Evolutionary conservation across 1,284 basidiomycete genomes (phyloP).

Genomic region (Trametes versicolor): DNA sequence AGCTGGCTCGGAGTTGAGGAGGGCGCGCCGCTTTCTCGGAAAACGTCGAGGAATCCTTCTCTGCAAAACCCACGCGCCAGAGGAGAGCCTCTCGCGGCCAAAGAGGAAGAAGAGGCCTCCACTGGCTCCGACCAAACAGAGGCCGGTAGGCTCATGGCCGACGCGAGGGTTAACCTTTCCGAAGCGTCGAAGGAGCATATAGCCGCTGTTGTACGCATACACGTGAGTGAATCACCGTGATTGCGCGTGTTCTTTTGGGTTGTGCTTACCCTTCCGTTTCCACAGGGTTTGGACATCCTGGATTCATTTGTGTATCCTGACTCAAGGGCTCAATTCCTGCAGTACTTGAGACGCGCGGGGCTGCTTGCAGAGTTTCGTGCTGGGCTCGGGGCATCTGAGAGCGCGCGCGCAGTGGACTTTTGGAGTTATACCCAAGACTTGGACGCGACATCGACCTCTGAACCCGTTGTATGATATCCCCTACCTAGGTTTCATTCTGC

Average conservation of each 20-base stretch:
- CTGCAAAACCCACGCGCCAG: slow-evolving; percentile 33
- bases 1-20: slow-evolving; percentile 56
- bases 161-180: slow-evolving; percentile 25
- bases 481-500: neutral
- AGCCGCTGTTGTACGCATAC: slow-evolving; percentile 57
- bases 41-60: slow-evolving; percentile 31
- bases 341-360: slow-evolving; percentile 57
- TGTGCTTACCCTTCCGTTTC: slow-evolving; percentile 18
- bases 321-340: slow-evolving; percentile 69
- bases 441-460: neutral
- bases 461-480: neutral
- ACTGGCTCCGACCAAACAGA: slow-evolving; percentile 20
- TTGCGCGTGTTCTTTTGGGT: neutral
- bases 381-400: slow-evolving; percentile 39
- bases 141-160: slow-evolving; percentile 37
- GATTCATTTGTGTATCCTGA: slow-evolving; percentile 74
- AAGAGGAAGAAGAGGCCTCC: neutral
- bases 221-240: slow-evolving; percentile 57
- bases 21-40: slow-evolving; percentile 1
- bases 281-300: slow-evolving; percentile 64
- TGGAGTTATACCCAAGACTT: slow-evolving; percentile 44
- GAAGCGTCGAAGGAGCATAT: slow-evolving; percentile 56
- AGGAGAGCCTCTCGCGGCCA: neutral
- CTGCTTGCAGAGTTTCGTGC: slow-evolving; percentile 54
- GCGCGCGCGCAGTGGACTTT: slow-evolving; percentile 41